Base-by-base conservation (phyloP, 169 alveolate genomes). In the Plasmodium knowlesi region DNA sequence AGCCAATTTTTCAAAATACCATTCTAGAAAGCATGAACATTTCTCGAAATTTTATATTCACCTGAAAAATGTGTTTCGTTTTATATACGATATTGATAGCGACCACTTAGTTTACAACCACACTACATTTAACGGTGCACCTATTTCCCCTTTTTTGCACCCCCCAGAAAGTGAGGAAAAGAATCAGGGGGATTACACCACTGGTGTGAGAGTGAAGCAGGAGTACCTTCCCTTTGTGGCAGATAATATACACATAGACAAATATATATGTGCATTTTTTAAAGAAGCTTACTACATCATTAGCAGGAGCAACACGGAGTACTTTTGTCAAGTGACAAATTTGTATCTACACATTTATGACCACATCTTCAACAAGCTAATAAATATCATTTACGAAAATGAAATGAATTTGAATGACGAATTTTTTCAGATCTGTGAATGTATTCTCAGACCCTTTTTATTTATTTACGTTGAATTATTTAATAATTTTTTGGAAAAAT, bases 321-420 rank as follows among this genome's bases (percentile, higher is more conserved):
- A 70, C 73, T 80, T 72, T 39, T 19, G 81, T 19, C 57, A 16
- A 10, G 67, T 53, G 39, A 80, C 92, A 14, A 82, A 91, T 34
- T 37, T 91, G 34, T 91, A 82, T 41, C 53, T 91, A 19, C 57
- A 73, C 54, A 82, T 73, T 70, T 91, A 91, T 91, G 95, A 82
- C 41, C 50, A 91, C 28, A 82, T 91, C 14, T 81, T 91, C 83
- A 81, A 91, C 19, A 91, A 91, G 74, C 72, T 72, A 30, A 70
- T 91, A 34, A 91, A 91, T 19, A 74, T 78, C 14, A 82, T 82
- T 50, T 91, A 82, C 54, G 84, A 91, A 82, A 91, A 91, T 82
- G 95, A 82, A 28, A 91, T 91, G 95, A 91, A 91, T 91, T 72
- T 91, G 53, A 81, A 82, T 53, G 92, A 91, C 73, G 61, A 81